Base-by-base conservation (phyloP, 108 stramenopile species). In the Poteriospumella lacustris region DNA sequence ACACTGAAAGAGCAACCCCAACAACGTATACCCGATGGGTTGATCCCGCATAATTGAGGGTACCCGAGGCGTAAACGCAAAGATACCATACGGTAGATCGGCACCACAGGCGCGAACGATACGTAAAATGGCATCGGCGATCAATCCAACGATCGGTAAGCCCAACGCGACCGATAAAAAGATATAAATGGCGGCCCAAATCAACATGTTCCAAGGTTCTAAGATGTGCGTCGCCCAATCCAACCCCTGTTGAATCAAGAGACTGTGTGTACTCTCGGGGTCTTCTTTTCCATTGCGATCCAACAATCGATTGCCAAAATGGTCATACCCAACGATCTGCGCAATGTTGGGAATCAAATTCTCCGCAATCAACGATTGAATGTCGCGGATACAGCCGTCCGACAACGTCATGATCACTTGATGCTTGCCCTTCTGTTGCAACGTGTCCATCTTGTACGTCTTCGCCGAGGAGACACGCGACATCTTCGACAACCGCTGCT, bases 1-100 rank as follows among this genome's bases (percentile, higher is more conserved):
- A 33, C 86, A 58, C 5, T 85, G 76, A 43, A 87, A 70, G n/a
- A 56, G 19, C 43, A 73, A 59, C 58, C 80, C 80, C 1, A 59
- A 62, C 15, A 40, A 34, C 1, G 58, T 1, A 1, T 19, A 44
- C 39, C 5, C 79, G 28, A 5, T 1, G 34, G 1, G 26, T 19
- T 75, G 34, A 68, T 2, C 40, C 15, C 12, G 3, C 42, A 39
- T 43, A 9, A 19, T 3, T 29, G 26, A 29, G 15, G 3, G 47
- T 3, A 31, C 12, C 31, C 70, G 70, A 56, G 41, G 40, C 28
- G 47, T 52, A 44, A 19, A 73, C 43, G 70, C 12, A 42, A 31
- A 2, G n/a, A 44, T 70, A 62, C 69, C 64, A 19, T 68, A 15
- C 40, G 15, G 19, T 19, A 80, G 12, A 36, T 76, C 62, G 29